Evolutionary conservation across 768 basidiomycete species (phyloP).

Genomic region (Tricholoma sp.): DNA sequence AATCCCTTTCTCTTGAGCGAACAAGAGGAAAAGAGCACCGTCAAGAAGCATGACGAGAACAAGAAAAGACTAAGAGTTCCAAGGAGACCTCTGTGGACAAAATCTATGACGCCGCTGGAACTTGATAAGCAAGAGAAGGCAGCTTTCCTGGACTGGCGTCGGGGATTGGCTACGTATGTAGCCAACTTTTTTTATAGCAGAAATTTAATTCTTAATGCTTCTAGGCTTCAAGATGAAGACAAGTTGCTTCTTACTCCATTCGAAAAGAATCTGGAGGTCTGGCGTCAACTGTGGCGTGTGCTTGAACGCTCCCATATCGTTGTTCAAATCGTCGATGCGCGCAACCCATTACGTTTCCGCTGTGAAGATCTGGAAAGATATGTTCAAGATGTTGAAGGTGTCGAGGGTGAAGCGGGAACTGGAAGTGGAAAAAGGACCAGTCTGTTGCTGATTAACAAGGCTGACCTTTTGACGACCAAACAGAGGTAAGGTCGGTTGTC

Average conservation of each 20-base stretch:
- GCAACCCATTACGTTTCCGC: conserved; percentile 89
- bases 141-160: conserved; percentile 89
- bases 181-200: background rate
- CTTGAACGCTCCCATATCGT: conserved; percentile 91
- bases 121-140: conserved; percentile 87
- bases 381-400: conserved; percentile 76
- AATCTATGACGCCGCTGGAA: conserved; percentile 66
- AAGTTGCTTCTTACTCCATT: conserved; percentile 91
- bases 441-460: conserved; percentile 90
- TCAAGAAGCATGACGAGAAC: conserved; percentile 72
- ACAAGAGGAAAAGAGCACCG: conserved; percentile 72
- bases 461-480: conserved; percentile 80
- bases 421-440: conserved; percentile 68
- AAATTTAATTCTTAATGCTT: conserved; percentile 3
- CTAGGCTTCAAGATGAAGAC: conserved; percentile 82
- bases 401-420: conserved; percentile 76
- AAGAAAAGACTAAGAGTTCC: conserved; percentile 79
- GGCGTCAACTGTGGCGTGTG: conserved; percentile 98
- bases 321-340: conserved; percentile 94
- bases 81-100: conserved; percentile 85
- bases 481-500: conserved; percentile 57
- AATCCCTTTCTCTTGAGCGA: conserved; percentile 86
- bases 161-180: conserved; percentile 85
- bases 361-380: conserved; percentile 90
- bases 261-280: conserved; percentile 96